Evolutionary conservation across 139 green algal species (phyloP).

Genomic region (Picochlorum sp.): DNA sequence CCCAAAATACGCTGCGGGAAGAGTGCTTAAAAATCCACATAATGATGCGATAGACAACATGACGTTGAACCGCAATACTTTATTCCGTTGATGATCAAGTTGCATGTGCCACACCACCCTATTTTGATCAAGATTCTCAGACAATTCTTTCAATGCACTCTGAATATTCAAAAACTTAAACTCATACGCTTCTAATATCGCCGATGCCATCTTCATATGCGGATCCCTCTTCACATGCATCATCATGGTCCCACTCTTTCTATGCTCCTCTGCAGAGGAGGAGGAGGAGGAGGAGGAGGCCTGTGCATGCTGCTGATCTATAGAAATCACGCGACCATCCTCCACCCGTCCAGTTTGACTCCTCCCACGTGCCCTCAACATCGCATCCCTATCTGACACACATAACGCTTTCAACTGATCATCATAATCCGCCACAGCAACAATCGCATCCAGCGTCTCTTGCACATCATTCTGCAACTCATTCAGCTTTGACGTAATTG

Average conservation of each 20-base stretch:
- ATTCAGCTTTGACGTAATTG: constrained; percentile 42
- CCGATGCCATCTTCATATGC: constrained; percentile 33
- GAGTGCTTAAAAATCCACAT: constrained; percentile 20
- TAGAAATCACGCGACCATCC: neutral
- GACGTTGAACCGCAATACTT: constrained; percentile 46
- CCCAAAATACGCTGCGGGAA: constrained; percentile 44
- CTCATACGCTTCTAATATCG: constrained; percentile 44
- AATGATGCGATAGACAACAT: constrained; percentile 31
- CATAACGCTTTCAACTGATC: constrained; percentile 27
- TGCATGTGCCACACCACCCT: constrained; percentile 49
- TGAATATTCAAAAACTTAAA: constrained; percentile 31
- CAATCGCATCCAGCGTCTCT: constrained; percentile 35
- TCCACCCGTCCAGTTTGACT: neutral
- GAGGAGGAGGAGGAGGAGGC: too few relatives aligned
- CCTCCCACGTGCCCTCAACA: too few relatives aligned
- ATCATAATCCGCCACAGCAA: constrained; percentile 28
- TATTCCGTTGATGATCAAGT: constrained; percentile 43
- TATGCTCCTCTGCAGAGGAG: neutral
- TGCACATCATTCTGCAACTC: constrained; percentile 46
- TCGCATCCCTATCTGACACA: constrained; percentile 21
- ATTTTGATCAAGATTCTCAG: constrained; percentile 35
- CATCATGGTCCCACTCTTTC: neutral
- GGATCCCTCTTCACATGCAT: neutral
- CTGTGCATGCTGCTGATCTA: too few relatives aligned
- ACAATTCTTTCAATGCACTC: constrained; percentile 26